phyloP scores from a whole-genome alignment of 208 protist genomes.

The Sergeia podlipaevii region DNA sequence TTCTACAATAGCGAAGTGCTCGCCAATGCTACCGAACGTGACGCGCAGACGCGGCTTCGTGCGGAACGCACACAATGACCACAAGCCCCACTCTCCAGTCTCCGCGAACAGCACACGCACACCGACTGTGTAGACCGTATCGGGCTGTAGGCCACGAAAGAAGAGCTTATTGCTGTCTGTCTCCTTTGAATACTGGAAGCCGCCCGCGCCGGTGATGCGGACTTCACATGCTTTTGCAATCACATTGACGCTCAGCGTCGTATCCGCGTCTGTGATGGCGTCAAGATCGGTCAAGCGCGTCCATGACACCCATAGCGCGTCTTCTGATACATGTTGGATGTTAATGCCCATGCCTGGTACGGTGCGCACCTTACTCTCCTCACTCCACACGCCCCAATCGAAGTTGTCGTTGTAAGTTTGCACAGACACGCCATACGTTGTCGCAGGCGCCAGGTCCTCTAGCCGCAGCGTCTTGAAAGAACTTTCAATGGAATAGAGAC shows the following conservation, averaged over 20 bases:
- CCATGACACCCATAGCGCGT: constrained; percentile 87
- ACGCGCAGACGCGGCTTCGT: constrained; percentile 77
- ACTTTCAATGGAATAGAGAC: constrained; percentile 67
- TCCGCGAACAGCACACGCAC: constrained; percentile 73
- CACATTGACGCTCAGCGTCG: constrained; percentile 79
- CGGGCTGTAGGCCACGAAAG: constrained; percentile 85
- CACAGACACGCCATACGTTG: constrained; percentile 84
- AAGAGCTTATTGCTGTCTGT: constrained; percentile 70
- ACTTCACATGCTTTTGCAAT: constrained; percentile 76
- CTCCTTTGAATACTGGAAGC: constrained; percentile 77
- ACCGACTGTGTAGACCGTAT: constrained; percentile 79
- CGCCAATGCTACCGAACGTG: constrained; percentile 88
- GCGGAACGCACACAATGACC: constrained; percentile 78
- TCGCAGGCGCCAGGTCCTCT: constrained; percentile 63
- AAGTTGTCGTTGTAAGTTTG: constrained; percentile 91
- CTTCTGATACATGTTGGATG: constrained; percentile 86
- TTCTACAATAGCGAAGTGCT: constrained; percentile 91
- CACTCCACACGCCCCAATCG: constrained; percentile 89
- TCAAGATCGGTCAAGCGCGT: constrained; percentile 60
- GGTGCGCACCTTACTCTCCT: constrained; percentile 83
- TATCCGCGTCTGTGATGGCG: constrained; percentile 54
- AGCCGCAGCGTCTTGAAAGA: constrained; percentile 57
- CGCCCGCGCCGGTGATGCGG: constrained; percentile 61
- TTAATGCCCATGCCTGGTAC: constrained; percentile 82
- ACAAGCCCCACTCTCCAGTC: constrained; percentile 84